A percentile compares a stretch with the other conserved stretches of the same genome.
Evolutionary conservation across 257 asterid species (phyloP).

Genomic region (Solanum habrochaites): DNA sequence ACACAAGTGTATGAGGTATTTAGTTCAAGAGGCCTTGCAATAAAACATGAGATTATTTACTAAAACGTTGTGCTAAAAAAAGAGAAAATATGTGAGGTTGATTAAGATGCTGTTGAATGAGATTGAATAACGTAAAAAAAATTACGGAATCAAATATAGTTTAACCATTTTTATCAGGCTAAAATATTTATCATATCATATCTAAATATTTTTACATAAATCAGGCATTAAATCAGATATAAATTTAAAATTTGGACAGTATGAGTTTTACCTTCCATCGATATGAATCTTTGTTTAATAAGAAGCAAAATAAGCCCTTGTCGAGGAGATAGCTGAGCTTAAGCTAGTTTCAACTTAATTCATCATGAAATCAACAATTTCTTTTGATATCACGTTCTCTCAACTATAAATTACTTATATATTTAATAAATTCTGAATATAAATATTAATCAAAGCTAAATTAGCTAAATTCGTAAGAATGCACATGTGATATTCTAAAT

Average conservation of each 20-base stretch:
- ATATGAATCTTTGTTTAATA: neutral
- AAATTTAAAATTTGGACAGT: neutral
- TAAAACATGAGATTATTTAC: neutral
- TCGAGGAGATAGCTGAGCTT: neutral
- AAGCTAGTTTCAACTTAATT: neutral
- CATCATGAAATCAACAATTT: neutral
- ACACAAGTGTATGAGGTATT: neutral
- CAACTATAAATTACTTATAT: neutral
- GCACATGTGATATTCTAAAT: neutral
- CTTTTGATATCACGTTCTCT: neutral
- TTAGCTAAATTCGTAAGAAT: neutral
- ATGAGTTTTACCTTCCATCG: neutral
- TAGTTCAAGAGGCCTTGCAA: neutral
- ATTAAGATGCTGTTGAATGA: fast-evolving
- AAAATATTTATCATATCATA: neutral
- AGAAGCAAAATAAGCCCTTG: neutral
- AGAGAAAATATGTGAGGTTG: neutral
- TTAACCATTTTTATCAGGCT: neutral
- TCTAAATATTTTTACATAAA: neutral
- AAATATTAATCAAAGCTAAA: neutral
- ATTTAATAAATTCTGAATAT: neutral
- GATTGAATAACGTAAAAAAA: no score
- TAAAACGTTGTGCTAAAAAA: neutral
- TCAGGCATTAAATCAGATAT: neutral
- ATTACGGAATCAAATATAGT: neutral